Evolutionary conservation across 2,329 filamentous ascomycete species (phyloP), one percentile per base, ranked within the genome.

Genomic region (Cordyceps pruinosa): DNA sequence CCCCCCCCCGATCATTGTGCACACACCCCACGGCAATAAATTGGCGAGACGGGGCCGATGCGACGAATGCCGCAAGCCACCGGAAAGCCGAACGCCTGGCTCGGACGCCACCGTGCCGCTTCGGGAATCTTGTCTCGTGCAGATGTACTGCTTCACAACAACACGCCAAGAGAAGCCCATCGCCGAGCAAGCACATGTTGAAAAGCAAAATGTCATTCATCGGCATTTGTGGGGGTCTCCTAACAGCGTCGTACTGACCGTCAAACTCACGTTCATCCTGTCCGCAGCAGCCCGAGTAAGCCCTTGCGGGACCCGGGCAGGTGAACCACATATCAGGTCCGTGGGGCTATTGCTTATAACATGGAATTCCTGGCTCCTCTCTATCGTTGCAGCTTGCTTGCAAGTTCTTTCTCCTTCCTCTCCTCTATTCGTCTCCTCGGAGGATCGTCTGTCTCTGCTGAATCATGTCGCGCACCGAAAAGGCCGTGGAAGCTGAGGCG

Each of bases 41-140:
- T 8, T 45, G n/a, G 39, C 50, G 34, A 51, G 48, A 15, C 25
- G 44, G 23, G 34, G 32, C 4, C 13, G 37, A 45, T 53, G 39
- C 50, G 39, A 53, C 50, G 50, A 53, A 53, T 45, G 50, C 50
- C 50, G 50, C 50, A 53, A 53, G 37, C 50, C 39, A 45, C 50
- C 50, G 50, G 50, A 53, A 53, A 44, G 28, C 50, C 50, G 50
- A 53, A 53, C 39, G 50, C 28, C 50, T 45, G 17, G 7, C 50
- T 44, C 39, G 28, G 39, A 45, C 50, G 19, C 39, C 39, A 45
- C 28, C n/a, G 6, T 19, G 21, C 50, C n/a, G 15, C 4, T 53
- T 53, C 28, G 21, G 39, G 50, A 25, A 53, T 42, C 26, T 26
- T 44, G 50, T 53, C 50, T 53, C 39, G 50, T 53, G 50, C 32